A percentile compares a stretch with the other conserved stretches of the same genome.
Conservation (phyloP, 495 filamentous ascomycete genomes). For the Lasiosphaeriaceae sp. region DNA sequence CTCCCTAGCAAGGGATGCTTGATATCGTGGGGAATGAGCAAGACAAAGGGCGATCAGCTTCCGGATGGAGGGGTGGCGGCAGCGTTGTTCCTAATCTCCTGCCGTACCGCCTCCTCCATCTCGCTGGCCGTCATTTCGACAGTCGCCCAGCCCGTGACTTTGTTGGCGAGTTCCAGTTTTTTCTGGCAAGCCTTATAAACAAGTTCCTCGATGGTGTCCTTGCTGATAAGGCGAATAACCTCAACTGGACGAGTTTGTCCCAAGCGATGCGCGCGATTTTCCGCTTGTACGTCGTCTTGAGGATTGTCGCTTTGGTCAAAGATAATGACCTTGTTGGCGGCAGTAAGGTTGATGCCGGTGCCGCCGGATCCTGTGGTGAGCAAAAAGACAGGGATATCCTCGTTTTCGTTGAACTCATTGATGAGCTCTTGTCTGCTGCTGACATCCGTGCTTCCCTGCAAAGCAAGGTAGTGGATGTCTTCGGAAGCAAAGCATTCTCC, state of each 20-base stretch:
- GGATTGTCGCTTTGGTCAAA: slow-evolving; percentile 96
- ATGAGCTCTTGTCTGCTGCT: slow-evolving; percentile 79
- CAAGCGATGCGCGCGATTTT: slow-evolving; percentile 93
- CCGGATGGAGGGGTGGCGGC: slow-evolving; percentile 13
- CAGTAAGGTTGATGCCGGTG: slow-evolving; percentile 90
- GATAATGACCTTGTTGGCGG: slow-evolving; percentile 95
- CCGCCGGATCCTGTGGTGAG: slow-evolving; percentile 91
- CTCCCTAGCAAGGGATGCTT: too few relatives aligned
- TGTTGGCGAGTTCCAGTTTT: slow-evolving; percentile 86
- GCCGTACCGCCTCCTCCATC: slow-evolving; percentile 28
- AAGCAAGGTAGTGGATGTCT: slow-evolving; percentile 67
- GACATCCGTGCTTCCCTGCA: slow-evolving; percentile 84
- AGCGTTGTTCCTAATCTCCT: slow-evolving; percentile 16
- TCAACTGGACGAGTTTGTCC: slow-evolving; percentile 89
- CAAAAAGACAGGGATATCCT: slow-evolving; percentile 82
- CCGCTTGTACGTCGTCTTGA: slow-evolving; percentile 92
- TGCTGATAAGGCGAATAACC: slow-evolving; percentile 73
- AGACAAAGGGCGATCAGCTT: background rate
- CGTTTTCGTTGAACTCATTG: slow-evolving; percentile 74
- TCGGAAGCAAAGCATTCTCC: slow-evolving; percentile 74
- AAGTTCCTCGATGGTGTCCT: slow-evolving; percentile 86
- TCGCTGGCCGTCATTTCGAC: slow-evolving; percentile 27
- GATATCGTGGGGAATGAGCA: background rate
- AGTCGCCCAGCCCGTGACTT: slow-evolving; percentile 50
- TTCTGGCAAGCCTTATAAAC: slow-evolving; percentile 85